phyloP scores from a whole-genome alignment of 306 rosid genomes.

The Comarum palustre region DNA sequence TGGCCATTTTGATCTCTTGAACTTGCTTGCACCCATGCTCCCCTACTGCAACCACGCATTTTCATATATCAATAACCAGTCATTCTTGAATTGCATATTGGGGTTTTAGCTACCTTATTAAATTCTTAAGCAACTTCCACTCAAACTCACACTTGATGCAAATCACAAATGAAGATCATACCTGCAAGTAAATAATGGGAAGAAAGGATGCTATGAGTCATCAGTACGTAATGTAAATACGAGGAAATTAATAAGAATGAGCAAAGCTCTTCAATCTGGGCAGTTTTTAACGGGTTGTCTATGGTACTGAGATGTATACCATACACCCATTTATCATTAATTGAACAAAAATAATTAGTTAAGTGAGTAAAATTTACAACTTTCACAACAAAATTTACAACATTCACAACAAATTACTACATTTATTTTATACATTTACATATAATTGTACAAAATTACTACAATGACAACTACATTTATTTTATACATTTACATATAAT shows the following conservation, averaged over 20 bases:
- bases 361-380: no score
- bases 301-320: no score
- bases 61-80: not conserved
- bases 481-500: no score
- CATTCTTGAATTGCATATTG: conserved; percentile 7
- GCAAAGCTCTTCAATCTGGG: not conserved
- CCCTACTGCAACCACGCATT: conserved; percentile 41
- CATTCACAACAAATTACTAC: no score
- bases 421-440: no score
- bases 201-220: not conserved
- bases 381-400: no score
- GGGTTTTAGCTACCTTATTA: not conserved
- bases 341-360: no score
- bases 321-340: no score
- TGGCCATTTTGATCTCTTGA: conserved; percentile 36
- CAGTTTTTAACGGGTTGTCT: no score
- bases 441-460: no score
- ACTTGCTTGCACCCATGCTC: conserved; percentile 37
- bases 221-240: not conserved
- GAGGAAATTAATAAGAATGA: not conserved
- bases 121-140: conserved; percentile 6
- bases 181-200: not conserved
- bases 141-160: conserved; percentile 8
- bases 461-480: no score
- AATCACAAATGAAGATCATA: conserved; percentile 22